Base-by-base conservation (phyloP, 495 filamentous ascomycete genomes). In the Pseudevernia furfuracea region DNA sequence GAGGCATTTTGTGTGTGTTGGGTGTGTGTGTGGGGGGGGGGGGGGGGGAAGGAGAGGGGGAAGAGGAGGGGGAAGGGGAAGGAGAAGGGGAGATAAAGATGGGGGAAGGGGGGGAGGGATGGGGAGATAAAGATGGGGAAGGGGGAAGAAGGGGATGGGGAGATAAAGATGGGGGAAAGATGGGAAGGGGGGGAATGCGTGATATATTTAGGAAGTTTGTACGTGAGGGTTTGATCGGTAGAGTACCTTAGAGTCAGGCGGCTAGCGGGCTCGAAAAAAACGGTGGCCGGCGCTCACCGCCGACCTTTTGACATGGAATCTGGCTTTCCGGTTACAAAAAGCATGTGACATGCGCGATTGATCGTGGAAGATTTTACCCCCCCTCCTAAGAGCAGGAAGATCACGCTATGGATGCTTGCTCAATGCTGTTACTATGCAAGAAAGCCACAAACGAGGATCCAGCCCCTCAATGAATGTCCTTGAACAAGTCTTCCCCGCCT, bases 231-330 rank as follows among this genome's bases (percentile, higher is more conserved):
- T n/a, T n/a, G n/a, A n/a, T n/a, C n/a, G n/a, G n/a, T n/a, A n/a
- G n/a, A n/a, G n/a, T n/a, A n/a, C n/a, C n/a, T n/a, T n/a, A 14
- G 37, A 9, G 12, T 14, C 25, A 52, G 10, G 9, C 25, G 30
- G 12, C 48, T 52, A 52, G 25, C 48, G 56, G 37, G 34, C 23
- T 21, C 10, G 30, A 52, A n/a, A n/a, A n/a, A n/a, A 75, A 70
- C 15, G 72, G 67, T 41, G 61, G 44, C 70, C 71, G 73, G 41
- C 59, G 71, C 44, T 58, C 68, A 19, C 61, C 56, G 4, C 66
- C 68, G 19, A 64, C 68, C 0, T 44, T 44, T 21, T n/a, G n/a
- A n/a, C n/a, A n/a, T n/a, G n/a, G n/a, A n/a, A n/a, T n/a, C n/a
- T n/a, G n/a, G n/a, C n/a, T n/a, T n/a, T n/a, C n/a, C n/a, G n/a